Conservation (phyloP, 768 basidiomycete genomes). For the Cystobasidiopsis lactophilus region DNA sequence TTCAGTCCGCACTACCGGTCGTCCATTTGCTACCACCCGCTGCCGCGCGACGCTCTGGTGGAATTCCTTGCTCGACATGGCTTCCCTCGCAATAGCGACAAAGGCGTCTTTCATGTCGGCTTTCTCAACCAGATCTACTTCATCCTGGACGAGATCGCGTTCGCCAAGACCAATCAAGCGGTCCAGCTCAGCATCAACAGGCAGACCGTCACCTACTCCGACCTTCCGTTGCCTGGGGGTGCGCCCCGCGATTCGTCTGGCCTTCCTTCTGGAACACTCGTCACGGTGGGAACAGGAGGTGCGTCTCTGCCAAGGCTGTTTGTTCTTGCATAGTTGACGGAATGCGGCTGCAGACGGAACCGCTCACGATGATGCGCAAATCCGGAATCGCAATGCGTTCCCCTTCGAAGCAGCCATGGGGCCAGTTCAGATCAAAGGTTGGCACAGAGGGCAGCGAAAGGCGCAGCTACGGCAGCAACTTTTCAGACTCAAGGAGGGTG, state of each 20-base stretch:
- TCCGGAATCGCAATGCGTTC: slow-evolving; percentile 38
- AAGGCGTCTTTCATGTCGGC: slow-evolving; percentile 31
- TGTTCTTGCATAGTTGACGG: no score
- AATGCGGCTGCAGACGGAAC: slow-evolving; percentile 30
- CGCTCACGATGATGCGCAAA: slow-evolving; percentile 39
- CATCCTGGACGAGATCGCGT: slow-evolving; percentile 45
- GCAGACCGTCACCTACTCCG: slow-evolving; percentile 31
- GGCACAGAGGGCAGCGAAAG: not conserved
- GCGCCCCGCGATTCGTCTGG: slow-evolving; percentile 22
- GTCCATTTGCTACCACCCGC: slow-evolving; percentile 40
- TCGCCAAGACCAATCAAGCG: slow-evolving; percentile 34
- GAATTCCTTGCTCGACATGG: slow-evolving; percentile 38
- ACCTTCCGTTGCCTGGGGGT: slow-evolving; percentile 44
- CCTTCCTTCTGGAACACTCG: no score
- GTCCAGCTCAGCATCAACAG: slow-evolving; percentile 43
- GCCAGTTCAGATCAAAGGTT: not conserved
- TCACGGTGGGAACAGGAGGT: no score
- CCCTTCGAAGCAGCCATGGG: slow-evolving; percentile 13
- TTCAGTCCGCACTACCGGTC: slow-evolving; percentile 51
- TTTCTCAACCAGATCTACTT: slow-evolving; percentile 52
- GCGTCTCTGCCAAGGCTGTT: no score
- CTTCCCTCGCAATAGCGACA: not conserved
- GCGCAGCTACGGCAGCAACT: not conserved
- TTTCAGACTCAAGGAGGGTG: not conserved
- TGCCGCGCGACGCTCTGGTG: slow-evolving; percentile 42